phyloP scores from a whole-genome alignment of 768 basidiomycete species.

The Trametes cinnabarina region DNA sequence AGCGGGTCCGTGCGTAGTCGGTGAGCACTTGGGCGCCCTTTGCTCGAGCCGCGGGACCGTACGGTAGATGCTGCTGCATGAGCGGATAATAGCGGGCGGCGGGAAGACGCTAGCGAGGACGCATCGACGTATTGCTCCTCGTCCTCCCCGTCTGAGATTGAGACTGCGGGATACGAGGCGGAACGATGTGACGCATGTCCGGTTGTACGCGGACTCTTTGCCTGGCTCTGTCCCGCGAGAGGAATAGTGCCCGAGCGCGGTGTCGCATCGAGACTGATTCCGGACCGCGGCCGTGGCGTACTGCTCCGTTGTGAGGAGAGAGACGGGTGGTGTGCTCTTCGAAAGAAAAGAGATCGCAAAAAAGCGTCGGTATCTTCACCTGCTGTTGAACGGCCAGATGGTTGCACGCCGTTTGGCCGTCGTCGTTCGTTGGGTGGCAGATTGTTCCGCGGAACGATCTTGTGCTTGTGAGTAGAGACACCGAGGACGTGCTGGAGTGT shows the following conservation, averaged over 20 bases:
- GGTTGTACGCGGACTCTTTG: neutral
- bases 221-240: neutral
- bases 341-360: conserved; percentile 28
- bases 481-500: conserved; percentile 61
- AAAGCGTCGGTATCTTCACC: conserved; percentile 19
- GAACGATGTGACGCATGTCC: conserved; percentile 18
- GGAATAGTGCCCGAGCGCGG: conserved; percentile 15
- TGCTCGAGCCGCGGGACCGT: conserved; percentile 18
- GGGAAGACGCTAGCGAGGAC: conserved; percentile 25
- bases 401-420: conserved; percentile 2
- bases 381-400: conserved; percentile 11
- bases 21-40: conserved; percentile 10
- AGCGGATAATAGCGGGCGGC: conserved; percentile 16
- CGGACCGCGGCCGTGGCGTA: conserved; percentile 14
- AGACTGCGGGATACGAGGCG: conserved; percentile 12
- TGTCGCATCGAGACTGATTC: conserved; percentile 17
- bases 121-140: conserved; percentile 23
- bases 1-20: conserved; percentile 20
- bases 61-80: conserved; percentile 22
- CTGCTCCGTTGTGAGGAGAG: conserved; percentile 10
- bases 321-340: conserved; percentile 13
- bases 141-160: conserved; percentile 18
- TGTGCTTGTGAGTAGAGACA: conserved; percentile 54
- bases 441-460: conserved; percentile 36
- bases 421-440: conserved; percentile 25